These are phyloP conservation scores for Linnemannia zychae DNA, from an alignment of 192 early-diverging fungal species.

Conservation along the genomic window DNA sequence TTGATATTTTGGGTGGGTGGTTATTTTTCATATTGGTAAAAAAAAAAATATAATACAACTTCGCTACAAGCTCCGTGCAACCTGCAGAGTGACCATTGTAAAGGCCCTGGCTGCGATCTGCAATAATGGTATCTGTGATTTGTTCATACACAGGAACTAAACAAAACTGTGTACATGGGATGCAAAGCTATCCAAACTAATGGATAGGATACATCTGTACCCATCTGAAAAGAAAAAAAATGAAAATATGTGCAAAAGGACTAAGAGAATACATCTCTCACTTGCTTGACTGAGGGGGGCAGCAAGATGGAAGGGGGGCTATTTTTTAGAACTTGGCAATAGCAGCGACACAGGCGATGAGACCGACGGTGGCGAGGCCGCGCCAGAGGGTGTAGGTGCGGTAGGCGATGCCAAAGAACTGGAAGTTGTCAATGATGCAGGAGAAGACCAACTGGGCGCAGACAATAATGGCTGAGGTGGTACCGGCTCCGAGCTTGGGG, in stretches of 20 bases:
- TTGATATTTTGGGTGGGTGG: background rate
- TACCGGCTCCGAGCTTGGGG: constrained; percentile 62
- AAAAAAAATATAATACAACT: constrained; percentile 7
- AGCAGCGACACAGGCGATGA: constrained; percentile 57
- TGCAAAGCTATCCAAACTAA: background rate
- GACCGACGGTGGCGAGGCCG: constrained; percentile 54
- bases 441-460: constrained; percentile 64
- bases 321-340: constrained; percentile 55
- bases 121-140: constrained; percentile 33
- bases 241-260: constrained; percentile 6
- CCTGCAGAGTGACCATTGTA: too few species aligned
- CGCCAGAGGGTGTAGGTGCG: constrained; percentile 58
- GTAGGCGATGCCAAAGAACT: constrained; percentile 55
- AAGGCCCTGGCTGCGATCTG: background rate
- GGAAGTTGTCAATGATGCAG: constrained; percentile 65
- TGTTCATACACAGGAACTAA: constrained; percentile 12
- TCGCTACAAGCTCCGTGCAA: background rate
- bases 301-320: background rate
- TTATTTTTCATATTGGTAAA: background rate
- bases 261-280: background rate
- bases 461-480: constrained; percentile 61
- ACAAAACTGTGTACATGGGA: constrained; percentile 33
- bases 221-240: background rate
- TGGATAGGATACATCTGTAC: constrained; percentile 9
- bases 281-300: background rate